These are phyloP conservation scores for Saxophila tyrrhenica DNA, from an alignment of 495 filamentous ascomycete species.

Conservation along the genomic window DNA sequence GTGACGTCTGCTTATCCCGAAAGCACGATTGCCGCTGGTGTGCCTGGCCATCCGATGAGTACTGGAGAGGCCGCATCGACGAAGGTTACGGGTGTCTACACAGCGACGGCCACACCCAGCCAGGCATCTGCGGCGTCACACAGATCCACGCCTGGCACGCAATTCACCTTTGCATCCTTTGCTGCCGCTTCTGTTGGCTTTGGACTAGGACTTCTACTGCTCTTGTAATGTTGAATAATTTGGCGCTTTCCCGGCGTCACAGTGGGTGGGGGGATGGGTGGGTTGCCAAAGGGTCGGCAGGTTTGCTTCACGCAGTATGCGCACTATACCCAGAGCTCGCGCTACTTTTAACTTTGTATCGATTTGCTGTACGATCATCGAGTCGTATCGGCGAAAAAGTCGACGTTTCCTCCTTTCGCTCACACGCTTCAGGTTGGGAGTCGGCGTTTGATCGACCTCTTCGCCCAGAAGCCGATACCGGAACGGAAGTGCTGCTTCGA, in stretches of 20 bases:
- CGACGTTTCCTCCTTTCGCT: too few species aligned
- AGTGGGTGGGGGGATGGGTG: background rate
- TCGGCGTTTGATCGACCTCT: too few species aligned
- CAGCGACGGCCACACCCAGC: conserved; percentile 27
- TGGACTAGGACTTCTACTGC: background rate
- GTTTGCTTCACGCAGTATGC: background rate
- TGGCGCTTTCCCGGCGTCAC: background rate
- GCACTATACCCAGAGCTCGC: background rate
- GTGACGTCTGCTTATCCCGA: conserved; percentile 25
- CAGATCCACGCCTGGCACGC: background rate
- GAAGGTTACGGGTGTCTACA: conserved; percentile 28
- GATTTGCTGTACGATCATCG: background rate
- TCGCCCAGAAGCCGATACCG: too few species aligned
- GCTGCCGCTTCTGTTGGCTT: background rate
- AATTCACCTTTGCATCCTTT: background rate
- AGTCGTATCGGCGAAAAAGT: too few species aligned
- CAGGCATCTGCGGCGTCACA: conserved; percentile 6
- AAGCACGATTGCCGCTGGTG: conserved; percentile 26
- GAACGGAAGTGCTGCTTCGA: too few species aligned
- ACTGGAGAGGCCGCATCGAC: conserved; percentile 2
- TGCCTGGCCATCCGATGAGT: conserved; percentile 21
- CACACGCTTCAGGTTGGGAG: too few species aligned
- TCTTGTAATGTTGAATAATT: background rate
- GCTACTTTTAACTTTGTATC: background rate
- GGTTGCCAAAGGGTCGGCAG: background rate